Evolutionary conservation across 768 basidiomycete species (phyloP), one percentile per base, ranked within the genome.

Genomic region (Phylloporus sp.): DNA sequence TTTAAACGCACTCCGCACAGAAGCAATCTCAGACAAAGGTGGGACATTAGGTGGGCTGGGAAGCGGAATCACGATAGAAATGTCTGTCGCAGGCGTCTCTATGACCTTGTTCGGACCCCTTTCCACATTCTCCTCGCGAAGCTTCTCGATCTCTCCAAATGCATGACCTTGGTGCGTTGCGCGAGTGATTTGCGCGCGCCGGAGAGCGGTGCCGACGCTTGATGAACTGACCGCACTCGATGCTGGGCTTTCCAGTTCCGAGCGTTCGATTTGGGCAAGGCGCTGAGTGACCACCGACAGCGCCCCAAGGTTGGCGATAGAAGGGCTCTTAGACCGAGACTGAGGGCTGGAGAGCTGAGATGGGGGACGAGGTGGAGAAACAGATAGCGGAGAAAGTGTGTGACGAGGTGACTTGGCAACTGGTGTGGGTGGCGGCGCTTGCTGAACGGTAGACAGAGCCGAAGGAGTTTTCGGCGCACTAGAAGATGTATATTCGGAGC

Each of bases 201-300:
- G 53, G 31, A 62, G 48, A 39, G 66, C 51, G 10, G 62, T 49
- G 26, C 61, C 43, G 1, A 49, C 49, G 33, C 60, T 62, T 6
- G 51, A 61, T 9, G 58, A 58, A 20, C 59, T 49, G 47, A 56
- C 14, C 1, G 45, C 35, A 23, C 59, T 62, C 49, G 46, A 31
- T 22, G 52, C 23, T 20, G 61, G 54, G 43, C 60, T 50, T 23
- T 41, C 24, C 10, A 57, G 49, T 33, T 53, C 56, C 0, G 54
- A 59, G 22, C 60, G 52, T 55, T 82, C 74, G 10, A 86, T 76
- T 54, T 84, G 75, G 9, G 80, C 79, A 13, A 84, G 71, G 28
- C 84, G 79, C 52, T 81, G 77, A 49, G 76, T 78, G 37, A 87
- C 85, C 20, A 86, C 75, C 7, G 82, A 85, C 31, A 78, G 63